These are phyloP conservation scores for Colletotrichum musicola DNA, from an alignment of 2,329 filamentous ascomycete species.

Conservation along the genomic window DNA sequence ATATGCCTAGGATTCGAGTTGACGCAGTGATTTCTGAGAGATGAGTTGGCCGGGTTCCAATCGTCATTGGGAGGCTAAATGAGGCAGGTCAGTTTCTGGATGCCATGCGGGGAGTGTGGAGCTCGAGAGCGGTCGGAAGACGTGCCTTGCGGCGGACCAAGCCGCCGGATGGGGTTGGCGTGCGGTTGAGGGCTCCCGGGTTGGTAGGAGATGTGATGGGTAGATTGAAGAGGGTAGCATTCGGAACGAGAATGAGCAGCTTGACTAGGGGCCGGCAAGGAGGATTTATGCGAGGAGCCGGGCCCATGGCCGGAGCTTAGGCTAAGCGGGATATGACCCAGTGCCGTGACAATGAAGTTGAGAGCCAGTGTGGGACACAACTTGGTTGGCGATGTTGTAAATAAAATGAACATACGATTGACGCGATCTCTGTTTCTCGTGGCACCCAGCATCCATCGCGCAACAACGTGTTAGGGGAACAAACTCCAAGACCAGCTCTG, in stretches of 20 bases:
- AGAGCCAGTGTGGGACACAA: too few species aligned
- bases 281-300: conserved; percentile 2
- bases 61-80: conserved; percentile 20
- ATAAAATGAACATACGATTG: too few species aligned
- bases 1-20: not conserved
- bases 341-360: not conserved
- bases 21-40: not conserved
- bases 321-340: conserved; percentile 10
- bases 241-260: too few species aligned
- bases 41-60: not conserved
- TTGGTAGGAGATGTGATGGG: not conserved
- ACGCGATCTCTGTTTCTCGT: too few species aligned
- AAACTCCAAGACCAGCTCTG: too few species aligned
- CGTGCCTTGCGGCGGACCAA: not conserved
- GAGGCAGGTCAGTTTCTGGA: not conserved
- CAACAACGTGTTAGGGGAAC: too few species aligned
- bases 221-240: not conserved
- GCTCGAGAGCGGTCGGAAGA: not conserved
- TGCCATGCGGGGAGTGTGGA: not conserved
- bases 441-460: too few species aligned
- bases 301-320: conserved; percentile 12
- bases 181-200: not conserved
- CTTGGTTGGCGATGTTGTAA: not conserved
- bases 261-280: not conserved
- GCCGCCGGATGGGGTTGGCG: conserved; percentile 2